phyloP scores from a whole-genome alignment of 768 basidiomycete species.

The Leccinum uliginosum region DNA sequence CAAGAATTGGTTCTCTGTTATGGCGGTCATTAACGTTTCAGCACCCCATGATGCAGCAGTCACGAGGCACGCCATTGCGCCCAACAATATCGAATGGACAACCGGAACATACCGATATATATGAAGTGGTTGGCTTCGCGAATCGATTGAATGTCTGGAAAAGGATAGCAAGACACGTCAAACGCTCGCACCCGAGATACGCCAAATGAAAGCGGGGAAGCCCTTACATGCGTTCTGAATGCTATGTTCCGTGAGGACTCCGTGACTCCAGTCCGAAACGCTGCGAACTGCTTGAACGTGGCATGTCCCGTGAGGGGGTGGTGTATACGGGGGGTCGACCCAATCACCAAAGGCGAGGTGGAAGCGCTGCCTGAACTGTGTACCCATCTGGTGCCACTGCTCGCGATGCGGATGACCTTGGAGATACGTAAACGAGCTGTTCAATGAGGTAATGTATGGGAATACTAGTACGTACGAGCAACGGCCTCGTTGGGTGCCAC shows the following conservation, averaged over 20 bases:
- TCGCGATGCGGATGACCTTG: slow-evolving; percentile 65
- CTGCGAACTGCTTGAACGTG: slow-evolving; percentile 80
- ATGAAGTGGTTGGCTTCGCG: slow-evolving; percentile 82
- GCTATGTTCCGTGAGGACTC: slow-evolving; percentile 83
- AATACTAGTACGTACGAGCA: slow-evolving; percentile 41
- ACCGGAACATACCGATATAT: slow-evolving; percentile 74
- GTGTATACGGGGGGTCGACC: slow-evolving; percentile 38
- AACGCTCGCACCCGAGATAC: neutral
- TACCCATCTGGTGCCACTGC: slow-evolving; percentile 54
- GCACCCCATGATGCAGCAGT: neutral
- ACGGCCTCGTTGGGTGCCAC: slow-evolving; percentile 64
- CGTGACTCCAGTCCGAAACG: slow-evolving; percentile 92
- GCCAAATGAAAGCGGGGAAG: neutral
- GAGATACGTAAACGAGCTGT: neutral
- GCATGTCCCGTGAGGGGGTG: slow-evolving; percentile 48
- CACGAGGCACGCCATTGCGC: slow-evolving; percentile 11
- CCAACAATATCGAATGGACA: slow-evolving; percentile 5
- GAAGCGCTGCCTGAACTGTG: slow-evolving; percentile 61
- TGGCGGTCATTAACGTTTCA: neutral
- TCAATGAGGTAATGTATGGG: neutral
- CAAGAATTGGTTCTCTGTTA: slow-evolving; percentile 82
- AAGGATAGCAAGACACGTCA: neutral
- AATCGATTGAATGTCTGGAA: slow-evolving; percentile 72
- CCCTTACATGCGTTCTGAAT: slow-evolving; percentile 85
- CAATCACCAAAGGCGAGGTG: slow-evolving; percentile 42